Conservation (phyloP, 1,284 basidiomycete genomes). For the Kwoniella shivajii region DNA sequence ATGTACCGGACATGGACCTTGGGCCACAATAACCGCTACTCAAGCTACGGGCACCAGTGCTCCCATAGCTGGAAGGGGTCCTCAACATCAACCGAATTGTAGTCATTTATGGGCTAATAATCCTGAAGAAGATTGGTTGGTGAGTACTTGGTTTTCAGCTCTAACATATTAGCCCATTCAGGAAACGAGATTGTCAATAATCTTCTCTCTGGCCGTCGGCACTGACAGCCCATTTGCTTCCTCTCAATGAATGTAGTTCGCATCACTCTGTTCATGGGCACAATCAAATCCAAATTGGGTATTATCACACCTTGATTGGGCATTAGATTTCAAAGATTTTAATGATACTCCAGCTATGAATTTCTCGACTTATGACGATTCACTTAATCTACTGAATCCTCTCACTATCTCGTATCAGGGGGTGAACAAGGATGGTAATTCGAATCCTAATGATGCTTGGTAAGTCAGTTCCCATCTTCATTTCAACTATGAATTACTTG, state of each 20-base stretch:
- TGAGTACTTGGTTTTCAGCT: neutral
- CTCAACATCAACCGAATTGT: neutral
- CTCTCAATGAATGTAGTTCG: neutral
- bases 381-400: neutral
- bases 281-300: neutral
- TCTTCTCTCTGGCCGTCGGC: neutral
- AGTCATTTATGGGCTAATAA: neutral
- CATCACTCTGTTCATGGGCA: neutral
- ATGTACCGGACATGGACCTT: too few relatives aligned
- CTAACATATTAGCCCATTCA: neutral
- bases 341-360: neutral
- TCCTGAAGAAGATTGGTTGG: slow-evolving; percentile 7
- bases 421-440: neutral
- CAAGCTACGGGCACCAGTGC: neutral
- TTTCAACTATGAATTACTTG: neutral
- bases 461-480: neutral
- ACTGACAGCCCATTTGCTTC: neutral
- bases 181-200: neutral
- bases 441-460: slow-evolving; percentile 2
- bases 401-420: neutral
- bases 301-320: neutral
- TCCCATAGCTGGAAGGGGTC: neutral
- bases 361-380: neutral
- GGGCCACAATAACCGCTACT: neutral
- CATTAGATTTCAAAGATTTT: neutral